Conservation (phyloP, 371 early-diverging fungal genomes). For the Funneliformis caledonium region DNA sequence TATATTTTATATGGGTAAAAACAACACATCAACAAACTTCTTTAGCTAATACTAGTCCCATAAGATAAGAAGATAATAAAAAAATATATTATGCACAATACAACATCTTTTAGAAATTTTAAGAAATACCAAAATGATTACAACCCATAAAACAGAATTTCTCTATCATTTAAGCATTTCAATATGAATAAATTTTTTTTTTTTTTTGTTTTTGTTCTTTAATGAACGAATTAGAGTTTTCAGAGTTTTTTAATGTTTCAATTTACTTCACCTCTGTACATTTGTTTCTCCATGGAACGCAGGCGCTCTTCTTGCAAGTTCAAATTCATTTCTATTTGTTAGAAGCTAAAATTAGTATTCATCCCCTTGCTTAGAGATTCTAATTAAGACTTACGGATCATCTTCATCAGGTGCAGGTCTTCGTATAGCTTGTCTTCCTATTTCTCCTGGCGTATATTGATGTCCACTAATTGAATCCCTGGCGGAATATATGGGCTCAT, state of each 20-base stretch:
- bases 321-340: conserved; percentile 25
- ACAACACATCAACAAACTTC: neutral
- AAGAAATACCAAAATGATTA: no score
- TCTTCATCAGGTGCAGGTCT: conserved; percentile 63
- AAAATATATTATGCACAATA: neutral
- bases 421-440: conserved; percentile 55
- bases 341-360: neutral
- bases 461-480: conserved; percentile 49
- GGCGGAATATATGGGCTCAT: conserved; percentile 78
- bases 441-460: conserved; percentile 48
- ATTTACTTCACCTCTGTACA: conserved; percentile 18
- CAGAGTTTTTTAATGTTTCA: neutral
- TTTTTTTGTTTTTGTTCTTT: neutral
- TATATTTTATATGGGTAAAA: neutral
- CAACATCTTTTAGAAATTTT: neutral
- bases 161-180: neutral
- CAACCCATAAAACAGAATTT: neutral
- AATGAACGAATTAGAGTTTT: neutral
- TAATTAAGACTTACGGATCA: conserved; percentile 40
- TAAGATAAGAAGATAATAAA: neutral
- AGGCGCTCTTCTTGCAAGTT: conserved; percentile 28
- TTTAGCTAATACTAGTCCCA: neutral
- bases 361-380: neutral
- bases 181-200: neutral
- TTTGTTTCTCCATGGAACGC: conserved; percentile 31